Base-by-base conservation (phyloP, 495 filamentous ascomycete genomes). In the Penicillium maclennaniae region DNA sequence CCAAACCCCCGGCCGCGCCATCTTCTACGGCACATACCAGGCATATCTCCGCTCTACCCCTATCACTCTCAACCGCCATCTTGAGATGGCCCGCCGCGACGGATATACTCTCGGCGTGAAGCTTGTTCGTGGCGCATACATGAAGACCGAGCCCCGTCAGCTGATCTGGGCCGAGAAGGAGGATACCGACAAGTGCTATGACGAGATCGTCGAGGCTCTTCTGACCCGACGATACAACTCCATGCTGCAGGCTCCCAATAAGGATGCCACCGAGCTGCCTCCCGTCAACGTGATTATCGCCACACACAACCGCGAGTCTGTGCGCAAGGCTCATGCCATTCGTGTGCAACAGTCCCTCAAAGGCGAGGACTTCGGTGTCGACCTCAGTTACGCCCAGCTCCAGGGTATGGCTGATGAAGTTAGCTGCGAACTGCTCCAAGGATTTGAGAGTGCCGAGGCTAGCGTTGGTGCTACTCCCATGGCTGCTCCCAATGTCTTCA, bases 351-450 rank as follows among this genome's bases (percentile, higher is more conserved):
- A 86, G 57, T 63, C 70, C 0, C 51, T 60, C 14, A 62, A 51
- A 1, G 77, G 71, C 1, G 69, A 80, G 53, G 28, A 65, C 21
- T 70, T 65, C 34, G 71, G 58, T n/a, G 77, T 82, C 5, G 80
- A 87, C 20, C 75, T 96, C 15, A 83, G 83, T 25, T 96, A 91
- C 69, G 92, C 88, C 6, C 93, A 98, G 70, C 80, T 98, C 7
- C 87, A 92, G 77, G 93, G 93, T 19, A 97, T 97, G 93, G 93
- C 93, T 15, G 93, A 98, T 55, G 93, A 98, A 61, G 84, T 98
- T 19, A 89, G 85, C 69, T 88, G 88, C 56, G 86, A 89, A 61
- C 72, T 97, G 15, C 80, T 96, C 21, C 67, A 83, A 54, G 79
- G 78, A 4, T 70, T 77, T 53, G 62, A 75, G 51, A 58, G 37